These are phyloP conservation scores for Phaffia tasmanica DNA, from an alignment of 768 basidiomycete species.

Conservation along the genomic window DNA sequence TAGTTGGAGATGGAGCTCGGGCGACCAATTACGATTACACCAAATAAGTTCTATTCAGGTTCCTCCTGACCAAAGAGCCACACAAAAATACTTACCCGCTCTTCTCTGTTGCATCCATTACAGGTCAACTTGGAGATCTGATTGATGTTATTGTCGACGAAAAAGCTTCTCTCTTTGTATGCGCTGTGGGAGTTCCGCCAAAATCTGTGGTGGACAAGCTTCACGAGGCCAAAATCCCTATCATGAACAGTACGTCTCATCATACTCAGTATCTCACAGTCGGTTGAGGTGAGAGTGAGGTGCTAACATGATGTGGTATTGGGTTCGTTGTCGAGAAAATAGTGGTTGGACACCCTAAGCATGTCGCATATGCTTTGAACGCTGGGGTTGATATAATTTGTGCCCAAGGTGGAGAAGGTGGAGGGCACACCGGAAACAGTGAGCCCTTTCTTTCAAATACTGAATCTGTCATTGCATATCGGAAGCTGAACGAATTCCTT, in stretches of 20 bases:
- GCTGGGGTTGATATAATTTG: slow-evolving; percentile 87
- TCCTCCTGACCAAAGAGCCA: slow-evolving; percentile 44
- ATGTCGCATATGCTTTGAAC: slow-evolving; percentile 43
- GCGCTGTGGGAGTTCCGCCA: slow-evolving; percentile 62
- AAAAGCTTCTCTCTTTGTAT: slow-evolving; percentile 77
- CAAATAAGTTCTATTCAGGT: slow-evolving; percentile 22
- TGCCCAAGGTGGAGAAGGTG: slow-evolving; percentile 71
- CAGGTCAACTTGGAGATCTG: slow-evolving; percentile 60
- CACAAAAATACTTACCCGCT: neutral
- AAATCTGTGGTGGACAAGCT: slow-evolving; percentile 64
- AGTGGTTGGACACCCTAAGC: slow-evolving; percentile 75
- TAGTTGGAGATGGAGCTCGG: slow-evolving; percentile 60
- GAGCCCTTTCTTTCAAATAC: neutral
- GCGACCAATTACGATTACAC: slow-evolving; percentile 61
- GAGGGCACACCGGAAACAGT: slow-evolving; percentile 75
- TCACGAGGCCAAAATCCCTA: slow-evolving; percentile 69
- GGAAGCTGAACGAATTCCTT: no score
- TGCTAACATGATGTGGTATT: neutral
- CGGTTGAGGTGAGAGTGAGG: neutral
- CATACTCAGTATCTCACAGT: neutral
- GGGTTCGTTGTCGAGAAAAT: neutral
- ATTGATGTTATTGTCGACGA: slow-evolving; percentile 88
- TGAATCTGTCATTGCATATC: neutral
- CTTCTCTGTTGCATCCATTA: neutral
- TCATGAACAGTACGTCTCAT: slow-evolving; percentile 61